A percentile compares a stretch with the other conserved stretches of the same genome.
Conservation (phyloP, 257 asterid genomes). For the Salvia rosmarinus region DNA sequence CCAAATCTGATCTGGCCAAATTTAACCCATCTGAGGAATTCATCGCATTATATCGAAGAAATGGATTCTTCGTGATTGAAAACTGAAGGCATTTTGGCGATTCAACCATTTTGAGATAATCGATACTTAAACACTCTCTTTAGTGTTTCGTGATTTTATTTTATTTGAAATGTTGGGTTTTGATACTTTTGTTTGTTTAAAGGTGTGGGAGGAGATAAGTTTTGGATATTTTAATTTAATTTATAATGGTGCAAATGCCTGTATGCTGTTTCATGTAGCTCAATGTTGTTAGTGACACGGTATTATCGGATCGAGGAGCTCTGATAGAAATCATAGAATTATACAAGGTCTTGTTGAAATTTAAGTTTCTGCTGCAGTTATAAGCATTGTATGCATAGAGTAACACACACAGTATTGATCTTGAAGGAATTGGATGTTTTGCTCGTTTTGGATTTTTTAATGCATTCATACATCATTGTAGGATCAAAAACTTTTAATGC, state of each 20-base stretch:
- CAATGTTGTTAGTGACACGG: not conserved
- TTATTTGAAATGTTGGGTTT: too few species aligned
- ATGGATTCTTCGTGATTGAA: not conserved
- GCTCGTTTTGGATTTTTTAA: not conserved
- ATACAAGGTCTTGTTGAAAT: not conserved
- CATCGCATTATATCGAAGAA: not conserved
- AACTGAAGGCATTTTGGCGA: not conserved
- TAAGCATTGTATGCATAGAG: not conserved
- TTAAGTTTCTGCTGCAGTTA: slow-evolving; percentile 9
- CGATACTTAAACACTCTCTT: not conserved
- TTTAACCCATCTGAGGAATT: not conserved
- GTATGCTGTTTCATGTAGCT: too few species aligned
- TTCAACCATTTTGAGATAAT: not conserved
- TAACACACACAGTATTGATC: not conserved
- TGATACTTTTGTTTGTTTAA: too few species aligned
- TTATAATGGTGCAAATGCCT: not conserved
- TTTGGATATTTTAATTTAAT: not conserved
- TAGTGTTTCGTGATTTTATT: not conserved
- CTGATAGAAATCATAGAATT: not conserved
- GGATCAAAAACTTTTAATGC: not conserved
- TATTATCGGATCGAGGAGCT: not conserved
- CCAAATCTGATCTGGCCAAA: not conserved
- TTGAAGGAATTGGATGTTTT: not conserved
- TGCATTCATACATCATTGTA: not conserved
- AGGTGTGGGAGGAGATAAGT: not conserved